Percentiles rank a stretch among this genome's conserved stretches.
Conservation (phyloP, 1,284 basidiomycete genomes). For the Marasmius sp. region DNA sequence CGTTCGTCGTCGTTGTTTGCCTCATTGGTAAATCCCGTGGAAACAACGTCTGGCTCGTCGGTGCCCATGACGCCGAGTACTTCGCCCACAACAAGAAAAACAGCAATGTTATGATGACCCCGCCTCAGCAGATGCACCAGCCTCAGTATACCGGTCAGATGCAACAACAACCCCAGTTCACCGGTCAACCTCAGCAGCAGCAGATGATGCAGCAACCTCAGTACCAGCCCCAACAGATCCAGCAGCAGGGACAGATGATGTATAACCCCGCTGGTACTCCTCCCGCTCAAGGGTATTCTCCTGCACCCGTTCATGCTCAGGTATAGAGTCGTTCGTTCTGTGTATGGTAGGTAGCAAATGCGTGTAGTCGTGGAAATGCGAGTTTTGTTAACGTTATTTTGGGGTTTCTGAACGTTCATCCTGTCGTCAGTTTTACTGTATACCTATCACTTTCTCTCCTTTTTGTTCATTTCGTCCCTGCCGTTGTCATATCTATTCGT, state of each 20-base stretch:
- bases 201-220: too few relatives aligned
- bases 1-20: not conserved
- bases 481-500: not conserved
- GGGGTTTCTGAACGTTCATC: not conserved
- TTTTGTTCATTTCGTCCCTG: not conserved
- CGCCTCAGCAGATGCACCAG: not conserved
- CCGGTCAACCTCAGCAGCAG: too few relatives aligned
- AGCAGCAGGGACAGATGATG: not conserved
- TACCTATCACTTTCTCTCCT: not conserved
- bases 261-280: not conserved
- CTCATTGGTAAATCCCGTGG: not conserved
- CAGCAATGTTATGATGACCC: too few relatives aligned
- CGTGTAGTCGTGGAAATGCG: not conserved
- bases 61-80: not conserved
- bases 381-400: not conserved
- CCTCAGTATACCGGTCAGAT: too few relatives aligned
- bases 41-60: not conserved
- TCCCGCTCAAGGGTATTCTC: not conserved
- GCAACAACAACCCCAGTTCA: too few relatives aligned
- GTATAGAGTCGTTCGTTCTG: not conserved
- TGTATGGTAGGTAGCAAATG: not conserved
- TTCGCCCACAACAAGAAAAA: not conserved
- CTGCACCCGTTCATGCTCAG: not conserved
- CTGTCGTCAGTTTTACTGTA: not conserved
- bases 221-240: not conserved